These are phyloP conservation scores for Cyberlindnera mycetangii DNA, from an alignment of 805 yeast species.

Conservation along the genomic window DNA sequence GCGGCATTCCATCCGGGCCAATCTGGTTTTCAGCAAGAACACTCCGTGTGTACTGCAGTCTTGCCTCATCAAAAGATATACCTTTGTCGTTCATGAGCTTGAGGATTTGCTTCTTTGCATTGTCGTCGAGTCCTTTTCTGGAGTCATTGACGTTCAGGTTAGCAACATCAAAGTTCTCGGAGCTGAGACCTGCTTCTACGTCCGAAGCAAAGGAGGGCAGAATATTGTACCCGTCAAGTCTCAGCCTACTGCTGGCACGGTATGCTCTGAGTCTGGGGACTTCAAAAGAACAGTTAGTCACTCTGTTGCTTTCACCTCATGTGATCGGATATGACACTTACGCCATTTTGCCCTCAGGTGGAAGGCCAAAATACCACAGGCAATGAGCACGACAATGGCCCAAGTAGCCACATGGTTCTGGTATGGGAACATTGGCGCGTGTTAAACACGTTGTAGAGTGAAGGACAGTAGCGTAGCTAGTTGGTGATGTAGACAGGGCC, in stretches of 20 bases:
- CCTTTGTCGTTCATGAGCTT: conserved; percentile 49
- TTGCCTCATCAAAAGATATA: conserved; percentile 66
- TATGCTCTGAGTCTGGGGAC: conserved; percentile 23
- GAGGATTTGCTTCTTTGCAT: conserved; percentile 48
- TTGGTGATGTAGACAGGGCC: not conserved
- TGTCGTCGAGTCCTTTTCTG: conserved; percentile 59
- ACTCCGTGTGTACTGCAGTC: conserved; percentile 47
- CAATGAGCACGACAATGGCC: not conserved
- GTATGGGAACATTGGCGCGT: not conserved
- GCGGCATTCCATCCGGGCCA: conserved; percentile 63
- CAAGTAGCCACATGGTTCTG: not conserved
- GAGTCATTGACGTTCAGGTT: conserved; percentile 47
- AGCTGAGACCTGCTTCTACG: conserved; percentile 54
- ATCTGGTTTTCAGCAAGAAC: conserved; percentile 50
- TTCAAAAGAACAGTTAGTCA: conserved; percentile 2
- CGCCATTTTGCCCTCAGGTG: conserved; percentile 21
- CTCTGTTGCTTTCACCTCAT: no score
- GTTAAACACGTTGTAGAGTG: no score
- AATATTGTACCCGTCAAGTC: conserved; percentile 26
- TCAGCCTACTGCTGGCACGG: conserved; percentile 24
- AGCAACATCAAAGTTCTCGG: conserved; percentile 53
- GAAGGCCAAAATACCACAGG: conserved; percentile 1
- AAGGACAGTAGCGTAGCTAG: not conserved
- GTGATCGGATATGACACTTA: conserved; percentile 8
- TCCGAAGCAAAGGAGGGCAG: conserved; percentile 43